Evolutionary conservation across 352 stramenopile genomes (phyloP), one percentile per base, ranked within the genome.

Genomic region (Phytophthora crassamura): DNA sequence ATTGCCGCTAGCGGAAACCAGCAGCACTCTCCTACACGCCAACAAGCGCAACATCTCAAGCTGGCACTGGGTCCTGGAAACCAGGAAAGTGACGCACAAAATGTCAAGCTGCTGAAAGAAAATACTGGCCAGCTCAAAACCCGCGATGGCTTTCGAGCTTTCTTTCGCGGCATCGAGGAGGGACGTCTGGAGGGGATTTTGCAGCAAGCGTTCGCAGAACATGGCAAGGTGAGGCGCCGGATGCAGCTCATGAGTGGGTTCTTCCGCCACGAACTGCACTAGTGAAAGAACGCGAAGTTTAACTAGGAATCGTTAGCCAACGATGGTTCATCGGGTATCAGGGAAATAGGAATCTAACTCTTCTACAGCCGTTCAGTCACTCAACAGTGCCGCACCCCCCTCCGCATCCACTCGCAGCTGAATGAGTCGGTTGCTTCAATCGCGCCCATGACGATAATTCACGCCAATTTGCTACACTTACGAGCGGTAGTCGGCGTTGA

Each of bases 401-500:
- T 32, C 28, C 25, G 32, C 49, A 57, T 53, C 32, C 32, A 49
- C 38, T 61, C 33, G 15, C 22, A 59, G 41, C 16, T 51, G 38
- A 20, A 70, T 18, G 18, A 57, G 10, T 45, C 25, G 15, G 14
- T 42, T 43, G 36, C 55, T 66, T 11, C 51, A 39, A 46, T 47
- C 30, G 33, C 55, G 43, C 60, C 7, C 15, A 53, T 52, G 35
- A 46, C 49, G 42, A 66, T 57, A 45, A 42, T 33, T 15, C 42
- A 22, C 28, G 28, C 50, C 56, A 59, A 36, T 58, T 43, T 41
- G 14, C 30, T 16, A 9, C 40, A 39, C 15, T 11, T 95, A 99
- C 75, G 95, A 99, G 43, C 98, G 90, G 74, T 99, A 99, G 73
- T 99, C 97, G 47, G 97, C 98, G 82, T 99, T 99, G 65, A 99